Evolutionary conservation across 2,329 filamentous ascomycete species (phyloP).

Genomic region (Hymenoscyphus fructigenus): DNA sequence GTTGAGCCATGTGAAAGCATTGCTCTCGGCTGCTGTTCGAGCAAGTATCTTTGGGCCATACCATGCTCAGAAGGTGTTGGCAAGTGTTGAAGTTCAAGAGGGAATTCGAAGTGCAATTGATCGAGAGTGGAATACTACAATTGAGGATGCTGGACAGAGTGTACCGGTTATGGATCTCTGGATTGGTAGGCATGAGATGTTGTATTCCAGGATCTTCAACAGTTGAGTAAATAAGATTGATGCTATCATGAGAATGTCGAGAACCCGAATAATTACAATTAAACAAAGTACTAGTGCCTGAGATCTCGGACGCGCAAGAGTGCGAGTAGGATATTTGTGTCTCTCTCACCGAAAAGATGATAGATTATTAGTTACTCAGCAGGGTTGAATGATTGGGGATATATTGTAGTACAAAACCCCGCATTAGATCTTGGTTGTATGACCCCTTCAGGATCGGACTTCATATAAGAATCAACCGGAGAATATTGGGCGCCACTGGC

Average conservation of each 20-base stretch:
- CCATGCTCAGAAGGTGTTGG: slow-evolving; percentile 72
- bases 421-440: not conserved
- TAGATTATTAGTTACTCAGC: not conserved
- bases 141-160: slow-evolving; percentile 70
- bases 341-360: not conserved
- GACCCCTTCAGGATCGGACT: not conserved
- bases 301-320: not conserved
- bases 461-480: not conserved
- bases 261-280: not conserved
- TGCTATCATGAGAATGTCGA: not conserved
- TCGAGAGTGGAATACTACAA: slow-evolving; percentile 55
- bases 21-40: slow-evolving; percentile 74
- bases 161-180: slow-evolving; percentile 80
- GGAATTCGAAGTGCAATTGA: slow-evolving; percentile 59
- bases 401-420: not conserved
- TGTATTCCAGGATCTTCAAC: slow-evolving; percentile 87
- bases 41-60: slow-evolving; percentile 79
- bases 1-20: slow-evolving; percentile 72
- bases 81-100: slow-evolving; percentile 55
- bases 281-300: not conserved
- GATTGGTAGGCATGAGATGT: slow-evolving; percentile 77
- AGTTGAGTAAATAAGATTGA: slow-evolving; percentile 48
- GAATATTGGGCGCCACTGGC: not conserved
- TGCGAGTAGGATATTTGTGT: not conserved
- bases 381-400: not conserved